These are phyloP conservation scores for Penicillium roqueforti DNA, from an alignment of 495 filamentous ascomycete species.

Conservation along the genomic window DNA sequence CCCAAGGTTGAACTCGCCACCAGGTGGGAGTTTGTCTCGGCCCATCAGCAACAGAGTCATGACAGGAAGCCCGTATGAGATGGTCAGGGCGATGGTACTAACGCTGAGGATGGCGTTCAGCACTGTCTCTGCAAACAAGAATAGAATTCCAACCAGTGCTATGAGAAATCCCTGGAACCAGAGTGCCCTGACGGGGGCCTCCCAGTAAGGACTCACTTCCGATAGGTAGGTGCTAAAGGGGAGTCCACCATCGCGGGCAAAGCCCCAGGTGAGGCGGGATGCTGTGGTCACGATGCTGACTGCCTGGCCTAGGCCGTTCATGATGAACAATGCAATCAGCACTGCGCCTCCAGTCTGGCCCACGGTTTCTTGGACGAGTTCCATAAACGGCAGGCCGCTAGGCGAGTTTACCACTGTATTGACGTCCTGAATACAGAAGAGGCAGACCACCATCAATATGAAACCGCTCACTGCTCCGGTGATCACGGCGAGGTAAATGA, in stretches of 20 bases:
- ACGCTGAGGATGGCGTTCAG: conserved; percentile 44
- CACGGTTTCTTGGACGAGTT: conserved; percentile 36
- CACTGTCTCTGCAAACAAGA: conserved; percentile 43
- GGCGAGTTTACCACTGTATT: conserved; percentile 48
- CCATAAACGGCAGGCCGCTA: conserved; percentile 40
- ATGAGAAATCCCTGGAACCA: conserved; percentile 42
- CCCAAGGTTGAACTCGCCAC: conserved; percentile 36
- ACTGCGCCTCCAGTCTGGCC: conserved; percentile 33
- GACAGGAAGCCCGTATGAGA: conserved; percentile 44
- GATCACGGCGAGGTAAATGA: conserved; percentile 36
- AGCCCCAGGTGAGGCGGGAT: conserved; percentile 50
- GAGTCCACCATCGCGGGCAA: conserved; percentile 53
- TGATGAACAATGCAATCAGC: conserved; percentile 41
- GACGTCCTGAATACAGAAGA: conserved; percentile 66
- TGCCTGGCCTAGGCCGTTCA: conserved; percentile 40
- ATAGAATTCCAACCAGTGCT: conserved; percentile 38
- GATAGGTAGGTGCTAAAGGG: conserved; percentile 37
- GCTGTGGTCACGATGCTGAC: conserved; percentile 45
- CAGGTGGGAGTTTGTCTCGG: conserved; percentile 38
- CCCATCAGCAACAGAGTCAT: conserved; percentile 34
- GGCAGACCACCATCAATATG: conserved; percentile 66
- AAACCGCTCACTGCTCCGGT: conserved; percentile 54
- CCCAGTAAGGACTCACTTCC: conserved; percentile 34
- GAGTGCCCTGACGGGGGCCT: conserved; percentile 36
- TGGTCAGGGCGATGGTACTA: conserved; percentile 43